Percentiles rank a stretch among this genome's conserved stretches.
phyloP scores from a whole-genome alignment of 2,329 filamentous ascomycete genomes.

The Neopestalotiopsis sp. region DNA sequence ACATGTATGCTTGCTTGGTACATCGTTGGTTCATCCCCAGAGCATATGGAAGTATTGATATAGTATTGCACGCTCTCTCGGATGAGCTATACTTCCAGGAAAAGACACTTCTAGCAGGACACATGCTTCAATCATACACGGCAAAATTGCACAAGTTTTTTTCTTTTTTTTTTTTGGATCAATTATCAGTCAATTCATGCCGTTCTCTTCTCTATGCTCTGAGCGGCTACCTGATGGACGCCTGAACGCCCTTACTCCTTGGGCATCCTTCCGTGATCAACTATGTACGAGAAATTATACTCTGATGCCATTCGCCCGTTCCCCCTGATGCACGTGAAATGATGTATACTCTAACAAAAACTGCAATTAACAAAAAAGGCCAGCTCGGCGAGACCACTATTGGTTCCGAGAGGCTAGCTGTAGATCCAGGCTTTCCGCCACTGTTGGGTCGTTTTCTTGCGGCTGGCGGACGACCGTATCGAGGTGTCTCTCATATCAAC shows the following conservation, averaged over 20 bases:
- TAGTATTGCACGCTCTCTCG: too few species aligned
- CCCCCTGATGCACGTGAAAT: slow-evolving; percentile 7
- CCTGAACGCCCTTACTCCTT: slow-evolving; percentile 9
- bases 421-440: not conserved
- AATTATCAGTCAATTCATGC: not conserved
- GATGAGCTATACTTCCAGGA: not conserved
- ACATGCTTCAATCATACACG: not conserved
- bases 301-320: slow-evolving; percentile 6
- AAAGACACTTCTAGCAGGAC: not conserved
- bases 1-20: too few species aligned
- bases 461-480: not conserved
- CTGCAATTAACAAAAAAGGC: slow-evolving; percentile 11
- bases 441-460: not conserved
- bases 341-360: slow-evolving; percentile 17
- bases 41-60: too few species aligned
- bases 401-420: not conserved
- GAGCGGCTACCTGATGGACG: not conserved
- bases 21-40: too few species aligned
- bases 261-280: slow-evolving; percentile 8
- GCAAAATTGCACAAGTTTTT: not conserved
- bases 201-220: not conserved
- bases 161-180: not conserved
- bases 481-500: not conserved
- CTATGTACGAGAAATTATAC: slow-evolving; percentile 9
- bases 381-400: not conserved